These are phyloP conservation scores for Pholiota microspora DNA, from an alignment of 768 basidiomycete genomes.

Conservation along the genomic window DNA sequence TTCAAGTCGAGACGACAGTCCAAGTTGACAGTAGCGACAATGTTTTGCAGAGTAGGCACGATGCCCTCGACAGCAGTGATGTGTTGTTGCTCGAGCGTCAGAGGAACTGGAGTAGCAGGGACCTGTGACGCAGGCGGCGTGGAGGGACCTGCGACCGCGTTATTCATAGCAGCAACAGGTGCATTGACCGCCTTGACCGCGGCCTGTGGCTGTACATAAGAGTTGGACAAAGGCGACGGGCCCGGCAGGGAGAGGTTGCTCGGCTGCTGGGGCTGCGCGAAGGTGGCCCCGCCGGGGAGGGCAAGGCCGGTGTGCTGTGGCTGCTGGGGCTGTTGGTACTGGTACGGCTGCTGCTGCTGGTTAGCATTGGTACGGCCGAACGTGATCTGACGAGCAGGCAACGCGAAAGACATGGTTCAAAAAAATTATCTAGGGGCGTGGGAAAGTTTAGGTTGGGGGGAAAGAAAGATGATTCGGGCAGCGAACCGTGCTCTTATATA, in stretches of 20 bases:
- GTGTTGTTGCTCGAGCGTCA: slow-evolving; percentile 89
- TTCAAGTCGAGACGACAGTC: slow-evolving; percentile 96
- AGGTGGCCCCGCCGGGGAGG: slow-evolving; percentile 56
- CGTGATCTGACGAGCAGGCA: slow-evolving; percentile 77
- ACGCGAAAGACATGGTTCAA: slow-evolving; percentile 52
- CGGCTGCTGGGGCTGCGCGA: slow-evolving; percentile 34
- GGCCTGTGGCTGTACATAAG: slow-evolving; percentile 41
- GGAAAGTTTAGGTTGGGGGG: slow-evolving; percentile 38
- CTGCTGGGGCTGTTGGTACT: slow-evolving; percentile 38
- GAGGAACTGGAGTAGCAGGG: slow-evolving; percentile 66
- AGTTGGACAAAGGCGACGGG: slow-evolving; percentile 57
- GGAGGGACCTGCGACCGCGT: slow-evolving; percentile 57
- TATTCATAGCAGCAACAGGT: slow-evolving; percentile 28
- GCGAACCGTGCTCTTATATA: slow-evolving; percentile 43
- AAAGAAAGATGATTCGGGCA: slow-evolving; percentile 26
- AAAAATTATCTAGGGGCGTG: slow-evolving; percentile 33
- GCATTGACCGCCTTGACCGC: slow-evolving; percentile 26
- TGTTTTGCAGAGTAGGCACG: slow-evolving; percentile 99
- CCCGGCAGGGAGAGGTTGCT: slow-evolving; percentile 44
- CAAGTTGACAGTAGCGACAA: slow-evolving; percentile 97
- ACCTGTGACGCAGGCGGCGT: slow-evolving; percentile 49
- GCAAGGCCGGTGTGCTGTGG: slow-evolving; percentile 45
- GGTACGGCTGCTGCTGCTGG: slow-evolving; percentile 44
- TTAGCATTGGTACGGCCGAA: slow-evolving; percentile 64
- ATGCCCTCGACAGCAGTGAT: slow-evolving; percentile 98